Percentiles rank a stretch among this genome's conserved stretches.
Evolutionary conservation across 2,329 filamentous ascomycete species (phyloP).

Genomic region (Cylindrodendrum hubeiense): DNA sequence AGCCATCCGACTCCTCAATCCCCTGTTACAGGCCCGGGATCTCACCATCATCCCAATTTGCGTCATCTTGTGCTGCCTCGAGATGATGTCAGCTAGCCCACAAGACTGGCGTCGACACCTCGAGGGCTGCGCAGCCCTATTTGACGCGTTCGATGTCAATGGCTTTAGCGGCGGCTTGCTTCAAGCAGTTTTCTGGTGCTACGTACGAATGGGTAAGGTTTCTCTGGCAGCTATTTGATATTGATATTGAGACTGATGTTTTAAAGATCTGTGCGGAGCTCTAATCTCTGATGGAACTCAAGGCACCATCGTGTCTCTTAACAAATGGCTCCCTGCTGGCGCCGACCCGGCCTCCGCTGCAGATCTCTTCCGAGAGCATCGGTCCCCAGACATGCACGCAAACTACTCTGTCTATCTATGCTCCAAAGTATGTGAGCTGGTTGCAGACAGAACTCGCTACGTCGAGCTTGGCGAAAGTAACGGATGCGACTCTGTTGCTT

Average conservation of each 20-base stretch:
- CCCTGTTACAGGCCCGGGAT: conserved; percentile 50
- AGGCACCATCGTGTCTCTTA: conserved; percentile 61
- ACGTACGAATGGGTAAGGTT: conserved; percentile 64
- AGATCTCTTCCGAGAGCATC: conserved; percentile 49
- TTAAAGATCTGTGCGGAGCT: conserved; percentile 64
- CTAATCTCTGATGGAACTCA: conserved; percentile 67
- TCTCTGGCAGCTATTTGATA: neutral
- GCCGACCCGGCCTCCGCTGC: conserved; percentile 51
- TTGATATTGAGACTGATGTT: conserved; percentile 9
- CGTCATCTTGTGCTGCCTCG: conserved; percentile 54
- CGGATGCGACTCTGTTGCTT: conserved; percentile 55
- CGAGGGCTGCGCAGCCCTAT: conserved; percentile 68
- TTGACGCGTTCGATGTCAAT: conserved; percentile 65
- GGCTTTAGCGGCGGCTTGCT: conserved; percentile 65
- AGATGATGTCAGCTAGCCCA: conserved; percentile 57
- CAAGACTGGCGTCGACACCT: conserved; percentile 67
- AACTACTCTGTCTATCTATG: conserved; percentile 71
- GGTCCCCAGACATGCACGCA: conserved; percentile 66
- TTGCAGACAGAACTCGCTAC: conserved; percentile 61
- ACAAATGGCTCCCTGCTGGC: conserved; percentile 60
- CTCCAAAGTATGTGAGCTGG: conserved; percentile 63
- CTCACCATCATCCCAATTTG: conserved; percentile 53
- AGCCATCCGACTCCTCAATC: conserved; percentile 59
- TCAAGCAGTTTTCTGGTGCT: conserved; percentile 71
- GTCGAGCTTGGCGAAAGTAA: conserved; percentile 61